A percentile compares a stretch with the other conserved stretches of the same genome.
phyloP scores from a whole-genome alignment of 805 yeast genomes.

The Wickerhamomyces rabaulensis region DNA sequence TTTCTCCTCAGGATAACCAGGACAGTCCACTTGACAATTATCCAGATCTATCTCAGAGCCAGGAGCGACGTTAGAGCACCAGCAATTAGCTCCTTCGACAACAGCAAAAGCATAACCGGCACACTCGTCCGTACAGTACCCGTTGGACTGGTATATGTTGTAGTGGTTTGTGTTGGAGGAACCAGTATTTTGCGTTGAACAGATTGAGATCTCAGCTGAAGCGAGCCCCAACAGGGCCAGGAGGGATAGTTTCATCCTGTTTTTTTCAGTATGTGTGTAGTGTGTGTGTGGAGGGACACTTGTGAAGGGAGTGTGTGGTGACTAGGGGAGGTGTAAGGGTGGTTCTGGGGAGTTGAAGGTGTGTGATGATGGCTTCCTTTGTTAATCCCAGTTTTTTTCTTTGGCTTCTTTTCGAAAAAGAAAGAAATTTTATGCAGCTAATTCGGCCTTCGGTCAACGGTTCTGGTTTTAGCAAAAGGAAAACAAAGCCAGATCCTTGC shows the following conservation, averaged over 20 bases:
- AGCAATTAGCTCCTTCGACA: constrained; percentile 46
- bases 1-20: constrained; percentile 38
- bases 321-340: no score
- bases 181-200: constrained; percentile 39
- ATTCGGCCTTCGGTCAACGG: no score
- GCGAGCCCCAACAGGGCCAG: neutral
- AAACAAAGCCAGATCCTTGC: no score
- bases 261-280: neutral
- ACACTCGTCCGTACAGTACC: constrained; percentile 47
- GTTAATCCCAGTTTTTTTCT: no score
- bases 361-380: neutral
- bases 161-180: constrained; percentile 5
- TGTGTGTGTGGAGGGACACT: no score
- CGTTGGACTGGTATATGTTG: constrained; percentile 37
- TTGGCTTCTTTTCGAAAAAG: no score
- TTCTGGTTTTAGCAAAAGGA: no score
- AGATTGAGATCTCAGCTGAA: constrained; percentile 13
- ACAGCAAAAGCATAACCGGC: constrained; percentile 47
- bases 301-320: no score
- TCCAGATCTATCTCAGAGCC: constrained; percentile 28
- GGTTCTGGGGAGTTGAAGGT: no score
- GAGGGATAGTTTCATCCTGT: neutral
- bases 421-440: no score
- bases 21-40: constrained; percentile 34
- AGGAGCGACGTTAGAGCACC: constrained; percentile 57